These are phyloP conservation scores for Gracilaria vermiculophylla DNA, from an alignment of 23 red algal genomes.

Conservation along the genomic window DNA sequence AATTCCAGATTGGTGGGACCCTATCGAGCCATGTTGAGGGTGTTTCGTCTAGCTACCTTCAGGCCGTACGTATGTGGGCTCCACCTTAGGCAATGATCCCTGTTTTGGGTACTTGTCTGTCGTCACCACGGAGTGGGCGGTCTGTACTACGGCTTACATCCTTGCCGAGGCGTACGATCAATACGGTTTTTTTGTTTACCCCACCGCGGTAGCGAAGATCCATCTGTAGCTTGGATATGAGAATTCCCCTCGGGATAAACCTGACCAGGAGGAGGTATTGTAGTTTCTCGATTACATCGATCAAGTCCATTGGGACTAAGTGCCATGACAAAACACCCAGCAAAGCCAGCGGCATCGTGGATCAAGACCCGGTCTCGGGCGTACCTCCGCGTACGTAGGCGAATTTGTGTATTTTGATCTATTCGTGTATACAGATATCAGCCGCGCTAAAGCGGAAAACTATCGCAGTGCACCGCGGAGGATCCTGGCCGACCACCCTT, in stretches of 20 bases:
- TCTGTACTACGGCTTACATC: too few relatives aligned
- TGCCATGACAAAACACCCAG: too few relatives aligned
- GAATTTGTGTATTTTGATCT: too few relatives aligned
- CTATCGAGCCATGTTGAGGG: neutral
- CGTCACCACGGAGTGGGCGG: neutral
- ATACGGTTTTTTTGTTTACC: neutral
- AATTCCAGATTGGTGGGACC: neutral
- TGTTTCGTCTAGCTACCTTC: neutral
- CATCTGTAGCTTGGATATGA: neutral
- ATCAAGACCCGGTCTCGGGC: too few relatives aligned
- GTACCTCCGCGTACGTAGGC: too few relatives aligned
- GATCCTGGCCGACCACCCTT: too few relatives aligned
- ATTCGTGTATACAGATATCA: too few relatives aligned
- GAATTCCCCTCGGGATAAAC: neutral
- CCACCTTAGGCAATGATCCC: neutral
- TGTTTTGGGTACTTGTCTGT: neutral
- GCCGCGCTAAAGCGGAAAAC: too few relatives aligned
- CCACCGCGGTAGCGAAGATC: neutral
- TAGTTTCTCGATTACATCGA: neutral
- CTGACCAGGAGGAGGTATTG: neutral
- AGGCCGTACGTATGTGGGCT: neutral
- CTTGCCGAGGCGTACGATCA: slow-evolving; percentile 4
- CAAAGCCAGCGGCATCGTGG: too few relatives aligned
- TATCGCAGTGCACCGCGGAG: too few relatives aligned
- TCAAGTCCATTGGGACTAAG: neutral